These are phyloP conservation scores for Halophytophthora polymorphica DNA, from an alignment of 352 stramenopile genomes.

Conservation along the genomic window DNA sequence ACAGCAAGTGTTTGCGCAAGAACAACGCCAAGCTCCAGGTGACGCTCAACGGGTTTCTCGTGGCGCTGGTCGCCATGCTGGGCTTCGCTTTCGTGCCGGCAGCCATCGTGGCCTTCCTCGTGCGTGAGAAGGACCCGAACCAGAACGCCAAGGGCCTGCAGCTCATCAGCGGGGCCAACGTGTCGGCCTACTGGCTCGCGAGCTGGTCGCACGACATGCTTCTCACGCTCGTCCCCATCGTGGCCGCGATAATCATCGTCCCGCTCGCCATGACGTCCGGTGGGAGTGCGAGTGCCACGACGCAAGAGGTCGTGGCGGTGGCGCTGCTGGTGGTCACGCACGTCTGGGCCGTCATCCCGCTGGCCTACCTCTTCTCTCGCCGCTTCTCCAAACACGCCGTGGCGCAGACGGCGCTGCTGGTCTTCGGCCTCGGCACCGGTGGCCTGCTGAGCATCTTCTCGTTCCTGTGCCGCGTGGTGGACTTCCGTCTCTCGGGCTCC, in stretches of 20 bases:
- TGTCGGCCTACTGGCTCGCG: constrained; percentile 39
- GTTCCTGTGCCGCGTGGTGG: constrained; percentile 35
- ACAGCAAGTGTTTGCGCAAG: constrained; percentile 21
- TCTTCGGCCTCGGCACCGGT: constrained; percentile 28
- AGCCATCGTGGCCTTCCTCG: constrained; percentile 39
- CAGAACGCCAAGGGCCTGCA: constrained; percentile 54
- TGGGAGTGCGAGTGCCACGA: background rate
- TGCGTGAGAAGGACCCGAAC: constrained; percentile 43
- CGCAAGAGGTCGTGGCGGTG: constrained; percentile 7
- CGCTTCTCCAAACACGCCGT: constrained; percentile 33
- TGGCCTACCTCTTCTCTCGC: constrained; percentile 37
- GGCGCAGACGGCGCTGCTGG: constrained; percentile 33
- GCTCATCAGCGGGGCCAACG: constrained; percentile 36
- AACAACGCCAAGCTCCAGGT: constrained; percentile 39
- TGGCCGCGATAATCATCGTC: constrained; percentile 20
- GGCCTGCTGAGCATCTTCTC: constrained; percentile 36
- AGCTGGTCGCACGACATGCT: constrained; percentile 39
- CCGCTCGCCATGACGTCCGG: constrained; percentile 23
- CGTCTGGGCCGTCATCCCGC: constrained; percentile 21
- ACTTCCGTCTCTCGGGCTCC: constrained; percentile 15
- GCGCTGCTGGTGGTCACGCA: constrained; percentile 20
- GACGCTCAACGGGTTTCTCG: constrained; percentile 42
- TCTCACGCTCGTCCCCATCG: constrained; percentile 27
- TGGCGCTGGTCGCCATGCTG: constrained; percentile 35
- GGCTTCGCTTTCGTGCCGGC: constrained; percentile 48